Evolutionary conservation across 345 rosid species (phyloP).

Genomic region (Syzygium grande): DNA sequence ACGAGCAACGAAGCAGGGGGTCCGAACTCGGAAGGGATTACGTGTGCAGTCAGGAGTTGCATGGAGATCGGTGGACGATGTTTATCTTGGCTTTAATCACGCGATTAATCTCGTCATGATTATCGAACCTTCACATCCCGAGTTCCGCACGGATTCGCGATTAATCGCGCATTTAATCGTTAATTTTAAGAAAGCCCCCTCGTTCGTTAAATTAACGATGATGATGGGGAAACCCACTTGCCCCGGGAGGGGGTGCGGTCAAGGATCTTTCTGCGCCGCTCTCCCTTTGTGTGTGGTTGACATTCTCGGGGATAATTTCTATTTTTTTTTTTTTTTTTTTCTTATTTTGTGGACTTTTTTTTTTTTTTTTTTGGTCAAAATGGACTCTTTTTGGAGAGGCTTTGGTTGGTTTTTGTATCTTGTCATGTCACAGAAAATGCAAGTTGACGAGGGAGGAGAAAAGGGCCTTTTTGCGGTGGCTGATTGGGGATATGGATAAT

Average conservation of each 20-base stretch:
- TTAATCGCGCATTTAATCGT: too few relatives aligned
- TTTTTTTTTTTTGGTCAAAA: too few relatives aligned
- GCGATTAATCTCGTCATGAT: too few relatives aligned
- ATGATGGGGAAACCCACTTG: slow-evolving; percentile 15
- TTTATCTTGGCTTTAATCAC: background rate
- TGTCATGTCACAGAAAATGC: too few relatives aligned
- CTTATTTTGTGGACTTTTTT: background rate
- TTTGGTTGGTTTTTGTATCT: too few relatives aligned
- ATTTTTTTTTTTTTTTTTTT: background rate
- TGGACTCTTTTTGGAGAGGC: too few relatives aligned
- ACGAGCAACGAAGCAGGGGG: too few relatives aligned
- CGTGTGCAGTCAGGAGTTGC: slow-evolving; percentile 40
- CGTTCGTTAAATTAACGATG: background rate
- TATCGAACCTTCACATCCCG: too few relatives aligned
- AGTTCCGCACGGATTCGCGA: too few relatives aligned
- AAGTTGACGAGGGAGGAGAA: too few relatives aligned
- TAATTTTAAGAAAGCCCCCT: background rate
- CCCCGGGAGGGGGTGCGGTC: background rate
- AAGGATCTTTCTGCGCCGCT: background rate
- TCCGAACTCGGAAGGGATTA: slow-evolving; percentile 2
- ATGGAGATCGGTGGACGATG: slow-evolving; percentile 7
- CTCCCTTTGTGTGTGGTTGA: background rate
- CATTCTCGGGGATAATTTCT: background rate
- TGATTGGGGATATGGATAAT: background rate
- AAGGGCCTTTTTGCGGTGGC: too few relatives aligned